Conservation (phyloP, 1,284 basidiomycete species). For the Amylostereum areolatum region DNA sequence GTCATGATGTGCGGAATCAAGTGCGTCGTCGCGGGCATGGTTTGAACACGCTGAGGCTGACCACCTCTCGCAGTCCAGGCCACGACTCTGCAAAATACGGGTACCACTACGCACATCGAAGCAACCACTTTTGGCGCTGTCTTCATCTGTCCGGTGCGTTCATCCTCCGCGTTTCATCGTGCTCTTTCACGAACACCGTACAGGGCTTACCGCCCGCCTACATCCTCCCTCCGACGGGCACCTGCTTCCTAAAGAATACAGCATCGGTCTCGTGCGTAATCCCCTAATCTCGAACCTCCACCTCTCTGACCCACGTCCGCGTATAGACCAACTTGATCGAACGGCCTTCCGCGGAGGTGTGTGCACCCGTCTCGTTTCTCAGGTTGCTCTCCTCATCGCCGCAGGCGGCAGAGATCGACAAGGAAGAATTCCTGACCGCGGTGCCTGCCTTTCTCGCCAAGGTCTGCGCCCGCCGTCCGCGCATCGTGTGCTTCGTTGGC, state of each 20-base stretch:
- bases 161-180: not conserved
- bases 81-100: slow-evolving; percentile 22
- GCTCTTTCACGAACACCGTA: not conserved
- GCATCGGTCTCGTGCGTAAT: slow-evolving; percentile 43
- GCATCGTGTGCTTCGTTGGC: slow-evolving; percentile 67
- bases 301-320: not conserved
- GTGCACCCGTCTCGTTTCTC: slow-evolving; percentile 2
- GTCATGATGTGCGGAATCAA: slow-evolving; percentile 68
- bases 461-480: slow-evolving; percentile 46
- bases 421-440: slow-evolving; percentile 41
- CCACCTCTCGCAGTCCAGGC: not conserved
- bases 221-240: slow-evolving; percentile 40
- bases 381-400: not conserved
- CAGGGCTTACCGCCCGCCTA: slow-evolving; percentile 46
- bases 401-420: slow-evolving; percentile 56
- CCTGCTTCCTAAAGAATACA: slow-evolving; percentile 38
- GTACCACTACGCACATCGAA: slow-evolving; percentile 49
- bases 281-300: not conserved
- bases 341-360: slow-evolving; percentile 50
- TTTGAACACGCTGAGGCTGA: not conserved
- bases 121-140: slow-evolving; percentile 43
- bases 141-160: slow-evolving; percentile 33
- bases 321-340: slow-evolving; percentile 55
- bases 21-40: slow-evolving; percentile 26
- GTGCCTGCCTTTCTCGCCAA: slow-evolving; percentile 52